A percentile compares a stretch with the other conserved stretches of the same genome.
Conservation (phyloP, 2,329 filamentous ascomycete genomes). For the Hypoxylon sp. region DNA sequence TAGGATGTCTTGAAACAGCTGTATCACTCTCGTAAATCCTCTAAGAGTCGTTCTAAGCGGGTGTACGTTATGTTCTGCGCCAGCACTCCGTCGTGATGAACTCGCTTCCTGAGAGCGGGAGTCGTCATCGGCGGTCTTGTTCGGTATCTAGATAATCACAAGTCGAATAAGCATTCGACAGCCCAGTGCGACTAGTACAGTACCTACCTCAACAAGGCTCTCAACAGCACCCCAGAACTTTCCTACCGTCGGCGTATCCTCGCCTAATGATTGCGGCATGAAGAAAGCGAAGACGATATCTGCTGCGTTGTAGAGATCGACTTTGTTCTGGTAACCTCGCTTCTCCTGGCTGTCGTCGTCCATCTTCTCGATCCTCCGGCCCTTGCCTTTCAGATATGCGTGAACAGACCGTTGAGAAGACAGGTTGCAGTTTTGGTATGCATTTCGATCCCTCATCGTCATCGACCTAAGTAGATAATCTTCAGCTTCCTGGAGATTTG, state of each 20-base stretch:
- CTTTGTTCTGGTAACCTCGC: slow-evolving; percentile 32
- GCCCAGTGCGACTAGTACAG: neutral
- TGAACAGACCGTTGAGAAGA: slow-evolving; percentile 41
- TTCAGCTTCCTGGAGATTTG: slow-evolving; percentile 36
- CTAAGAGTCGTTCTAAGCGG: slow-evolving; percentile 35
- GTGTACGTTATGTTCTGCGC: slow-evolving; percentile 7
- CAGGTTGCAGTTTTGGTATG: slow-evolving; percentile 37
- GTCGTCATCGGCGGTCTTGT: slow-evolving; percentile 9
- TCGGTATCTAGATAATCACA: slow-evolving; percentile 16
- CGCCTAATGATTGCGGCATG: slow-evolving; percentile 33
- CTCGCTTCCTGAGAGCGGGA: neutral
- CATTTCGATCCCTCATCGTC: slow-evolving; percentile 33
- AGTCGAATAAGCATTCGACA: slow-evolving; percentile 7
- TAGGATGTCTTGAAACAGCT: slow-evolving; percentile 41
- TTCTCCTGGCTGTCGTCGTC: slow-evolving; percentile 17
- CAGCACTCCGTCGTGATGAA: neutral
- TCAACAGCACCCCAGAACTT: slow-evolving; percentile 49
- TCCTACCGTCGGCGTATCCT: slow-evolving; percentile 39
- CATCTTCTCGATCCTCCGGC: slow-evolving; percentile 4
- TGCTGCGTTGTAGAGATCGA: slow-evolving; percentile 49
- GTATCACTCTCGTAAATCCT: slow-evolving; percentile 31
- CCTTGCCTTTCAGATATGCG: slow-evolving; percentile 30
- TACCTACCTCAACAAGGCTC: slow-evolving; percentile 44
- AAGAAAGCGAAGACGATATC: slow-evolving; percentile 47
- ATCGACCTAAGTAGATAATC: slow-evolving; percentile 39